Evolutionary conservation across 2,329 filamentous ascomycete genomes (phyloP), one percentile per base, ranked within the genome.

Genomic region (Colletotrichum liaoningense): DNA sequence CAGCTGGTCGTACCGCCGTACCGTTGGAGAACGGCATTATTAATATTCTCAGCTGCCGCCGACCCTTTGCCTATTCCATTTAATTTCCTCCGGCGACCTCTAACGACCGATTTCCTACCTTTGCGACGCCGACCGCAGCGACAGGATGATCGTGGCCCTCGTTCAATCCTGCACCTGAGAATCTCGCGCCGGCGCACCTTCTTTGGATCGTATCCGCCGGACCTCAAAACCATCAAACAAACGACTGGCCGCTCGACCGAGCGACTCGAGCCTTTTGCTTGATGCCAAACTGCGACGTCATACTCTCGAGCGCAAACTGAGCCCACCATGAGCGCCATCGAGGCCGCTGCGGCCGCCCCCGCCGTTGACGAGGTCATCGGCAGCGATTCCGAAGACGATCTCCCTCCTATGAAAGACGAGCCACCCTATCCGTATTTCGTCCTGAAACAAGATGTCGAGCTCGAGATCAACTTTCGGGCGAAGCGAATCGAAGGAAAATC

Each of bases 401-500:
- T 83, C 6, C 78, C 79, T 11, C 81, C 81, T 6, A 76, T 81
- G 38, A 76, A 82, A 63, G 84, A 86, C 73, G 73, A 75, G 9
- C 80, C 81, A 5, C 77, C 84, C 3, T 81, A 83, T 19, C 82
- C 84, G 30, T 86, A 84, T 69, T 85, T 88, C 54, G 85, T 98
- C 71, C 88, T 94, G 67, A 93, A 95, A 83, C 96, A 98, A 84
- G 94, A 94, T 81, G 92, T 99, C 63, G 93, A 95, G 78, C 87
- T 99, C 73, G 95, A 98, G 78, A 88, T 99, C 80, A 94, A 97
- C 84, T 97, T 99, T 81, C 88, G 90, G 76, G 90, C 90, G 67
- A 93, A 92, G 82, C 89, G 88, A 79, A 85, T 98, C 79, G 92
- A 90, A 74, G 97, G 97, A 63, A 93, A 90, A 75, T 94, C 94